A percentile compares a stretch with the other conserved stretches of the same genome.
These are phyloP conservation scores for Furcasterigmium sp. DNA, from an alignment of 2,329 filamentous ascomycete genomes.

Conservation along the genomic window DNA sequence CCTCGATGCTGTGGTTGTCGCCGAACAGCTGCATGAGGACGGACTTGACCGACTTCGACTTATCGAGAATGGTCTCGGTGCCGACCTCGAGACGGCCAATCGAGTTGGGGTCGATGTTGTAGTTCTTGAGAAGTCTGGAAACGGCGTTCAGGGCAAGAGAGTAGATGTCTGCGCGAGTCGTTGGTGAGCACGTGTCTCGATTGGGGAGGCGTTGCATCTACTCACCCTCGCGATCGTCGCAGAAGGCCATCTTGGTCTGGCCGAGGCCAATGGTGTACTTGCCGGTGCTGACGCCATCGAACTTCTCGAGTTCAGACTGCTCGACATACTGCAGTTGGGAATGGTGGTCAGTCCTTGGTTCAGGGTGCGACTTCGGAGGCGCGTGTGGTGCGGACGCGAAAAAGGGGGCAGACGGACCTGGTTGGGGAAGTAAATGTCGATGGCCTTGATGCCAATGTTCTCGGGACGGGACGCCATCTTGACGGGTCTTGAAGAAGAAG, in stretches of 20 bases:
- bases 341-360: constrained; percentile 8
- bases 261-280: constrained; percentile 91
- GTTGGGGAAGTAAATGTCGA: constrained; percentile 82
- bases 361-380: constrained; percentile 12
- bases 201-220: constrained; percentile 9
- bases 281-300: constrained; percentile 74
- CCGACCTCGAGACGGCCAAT: constrained; percentile 80
- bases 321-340: constrained; percentile 67
- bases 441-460: constrained; percentile 90
- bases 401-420: constrained; percentile 54
- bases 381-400: not conserved
- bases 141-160: constrained; percentile 75
- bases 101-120: constrained; percentile 72
- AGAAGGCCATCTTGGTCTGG: constrained; percentile 90
- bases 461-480: constrained; percentile 71
- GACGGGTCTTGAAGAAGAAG: constrained; percentile 8
- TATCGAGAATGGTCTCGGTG: constrained; percentile 81
- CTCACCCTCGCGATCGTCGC: constrained; percentile 81
- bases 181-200: constrained; percentile 10
- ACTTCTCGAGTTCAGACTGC: constrained; percentile 77
- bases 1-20: constrained; percentile 79
- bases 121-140: constrained; percentile 75
- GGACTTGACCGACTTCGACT: constrained; percentile 87
- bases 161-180: constrained; percentile 65
- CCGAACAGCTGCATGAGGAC: constrained; percentile 83